Evolutionary conservation across 1,139 yeast species (phyloP).

Genomic region (Starmera stellimalicola): DNA sequence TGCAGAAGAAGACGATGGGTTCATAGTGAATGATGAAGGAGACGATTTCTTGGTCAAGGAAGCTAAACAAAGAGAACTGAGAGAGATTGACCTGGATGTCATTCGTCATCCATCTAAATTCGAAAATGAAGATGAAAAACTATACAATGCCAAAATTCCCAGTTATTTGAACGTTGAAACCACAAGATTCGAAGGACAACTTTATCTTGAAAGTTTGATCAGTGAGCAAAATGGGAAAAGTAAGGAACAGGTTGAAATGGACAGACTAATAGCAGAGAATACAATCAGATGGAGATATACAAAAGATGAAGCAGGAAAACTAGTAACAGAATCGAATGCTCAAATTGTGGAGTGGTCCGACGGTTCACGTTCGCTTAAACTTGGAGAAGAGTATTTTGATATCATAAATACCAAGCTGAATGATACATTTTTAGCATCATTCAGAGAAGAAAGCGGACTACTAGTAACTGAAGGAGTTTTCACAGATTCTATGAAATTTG

Average conservation of each 20-base stretch:
- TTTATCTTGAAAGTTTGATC: conserved; percentile 29
- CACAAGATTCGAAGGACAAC: conserved; percentile 73
- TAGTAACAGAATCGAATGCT: conserved; percentile 79
- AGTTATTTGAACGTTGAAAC: conserved; percentile 77
- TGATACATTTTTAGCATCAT: conserved; percentile 64
- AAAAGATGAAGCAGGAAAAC: conserved; percentile 47
- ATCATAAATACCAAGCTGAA: conserved; percentile 55
- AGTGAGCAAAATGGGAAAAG: conserved; percentile 44
- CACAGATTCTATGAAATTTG: conserved; percentile 55
- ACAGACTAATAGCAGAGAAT: conserved; percentile 60
- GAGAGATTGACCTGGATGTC: conserved; percentile 49
- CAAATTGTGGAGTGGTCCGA: conserved; percentile 92
- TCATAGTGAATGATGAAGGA: conserved; percentile 2
- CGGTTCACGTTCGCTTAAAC: conserved; percentile 74
- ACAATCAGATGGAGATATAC: conserved; percentile 86
- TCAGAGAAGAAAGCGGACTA: conserved; percentile 65
- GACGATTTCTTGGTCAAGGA: conserved; percentile 26
- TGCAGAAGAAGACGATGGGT: conserved; percentile 22
- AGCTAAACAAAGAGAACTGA: conserved; percentile 32
- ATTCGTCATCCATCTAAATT: conserved; percentile 59
- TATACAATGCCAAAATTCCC: conserved; percentile 64
- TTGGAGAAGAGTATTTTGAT: conserved; percentile 86
- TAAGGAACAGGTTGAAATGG: conserved; percentile 35
- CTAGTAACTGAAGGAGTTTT: conserved; percentile 35
- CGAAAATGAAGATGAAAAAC: conserved; percentile 33